Base-by-base conservation (phyloP, 2,329 filamentous ascomycete genomes). In the Fonsecaea multimorphosa region DNA sequence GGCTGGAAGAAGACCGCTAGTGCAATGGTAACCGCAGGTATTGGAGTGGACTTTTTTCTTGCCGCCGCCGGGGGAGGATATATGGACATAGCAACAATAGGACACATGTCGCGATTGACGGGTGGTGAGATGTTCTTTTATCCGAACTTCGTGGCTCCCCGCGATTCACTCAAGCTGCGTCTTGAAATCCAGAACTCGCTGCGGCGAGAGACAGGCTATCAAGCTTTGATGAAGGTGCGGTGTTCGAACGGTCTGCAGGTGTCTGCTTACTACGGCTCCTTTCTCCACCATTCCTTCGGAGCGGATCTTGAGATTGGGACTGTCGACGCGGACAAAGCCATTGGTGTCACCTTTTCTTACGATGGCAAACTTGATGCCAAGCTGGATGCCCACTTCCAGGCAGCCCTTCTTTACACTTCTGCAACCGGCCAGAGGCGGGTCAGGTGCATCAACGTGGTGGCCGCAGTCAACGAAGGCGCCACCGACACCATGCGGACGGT, bases 281-380 rank as follows among this genome's bases (percentile, higher is more conserved):
- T 98, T 76, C 86, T 96, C 58, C 95, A 99, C 75, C 93, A 97
- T 79, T 95, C 91, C 0, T 96, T 97, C 74, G 93, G 93, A 11
- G 93, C 93, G 2, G 95, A 99, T 78, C 86, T 99, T 52, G 93
- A 99, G 76, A 91, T 99, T 73, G 95, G 95, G 31, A 87, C 91
- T 58, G 88, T 98, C 58, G 95, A 98, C 76, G 89, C 92, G 22
- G 95, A 99, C 79, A 97, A 97, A 81, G 92, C 94, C 9, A 85
- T 99, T 70, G 91, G 89, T 2, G 91, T 98, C 11, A 89, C 92
- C 56, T 99, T 99, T 77, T 91, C 87, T 73, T 96, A 99, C 77
- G 95, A 99, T 75, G 95, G 95, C 66, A 98, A 98, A 79, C 86
- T 99, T n/a, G 95, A 99, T 78, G 84, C 92, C 3, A 97, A 97